These are phyloP conservation scores for Begonia masoniana DNA, from an alignment of 306 rosid genomes.

Conservation along the genomic window DNA sequence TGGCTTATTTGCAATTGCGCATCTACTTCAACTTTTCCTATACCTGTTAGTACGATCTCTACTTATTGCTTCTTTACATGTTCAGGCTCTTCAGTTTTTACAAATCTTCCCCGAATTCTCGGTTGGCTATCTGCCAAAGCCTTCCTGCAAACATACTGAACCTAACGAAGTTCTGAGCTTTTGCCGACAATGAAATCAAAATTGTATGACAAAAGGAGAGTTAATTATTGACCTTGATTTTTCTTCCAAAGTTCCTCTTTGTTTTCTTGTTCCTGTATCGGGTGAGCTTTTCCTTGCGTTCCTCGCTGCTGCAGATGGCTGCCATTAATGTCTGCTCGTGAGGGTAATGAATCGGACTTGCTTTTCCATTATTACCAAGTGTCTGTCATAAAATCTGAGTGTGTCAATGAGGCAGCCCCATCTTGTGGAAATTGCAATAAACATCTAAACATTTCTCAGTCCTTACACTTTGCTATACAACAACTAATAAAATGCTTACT, in stretches of 20 bases:
- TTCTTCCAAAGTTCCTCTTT: conserved; percentile 94
- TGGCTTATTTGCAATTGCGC: no score
- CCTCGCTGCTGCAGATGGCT: conserved; percentile 48
- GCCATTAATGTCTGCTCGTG: conserved; percentile 28
- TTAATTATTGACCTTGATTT: conserved; percentile 59
- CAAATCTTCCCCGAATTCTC: conserved; percentile 97
- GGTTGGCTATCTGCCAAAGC: conserved; percentile 99
- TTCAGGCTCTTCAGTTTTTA: conserved; percentile 59
- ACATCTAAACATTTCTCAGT: conserved; percentile 27
- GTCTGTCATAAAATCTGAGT: conserved; percentile 62
- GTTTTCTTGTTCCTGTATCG: conserved; percentile 87
- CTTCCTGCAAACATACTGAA: conserved; percentile 96
- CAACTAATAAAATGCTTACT: conserved; percentile 5
- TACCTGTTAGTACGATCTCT: no score
- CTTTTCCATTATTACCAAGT: conserved; percentile 46
- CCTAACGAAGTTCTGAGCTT: no score
- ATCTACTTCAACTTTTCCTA: no score
- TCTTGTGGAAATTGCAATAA: conserved; percentile 21
- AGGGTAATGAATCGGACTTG: conserved; percentile 38
- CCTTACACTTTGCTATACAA: conserved; percentile 9
- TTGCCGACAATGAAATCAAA: no score
- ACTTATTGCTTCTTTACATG: conserved; percentile 36
- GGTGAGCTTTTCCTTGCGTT: conserved; percentile 81
- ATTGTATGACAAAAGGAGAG: no score
- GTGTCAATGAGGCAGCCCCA: conserved; percentile 33